These are phyloP conservation scores for Inosperma sp. DNA, from an alignment of 768 basidiomycete genomes.

Conservation along the genomic window DNA sequence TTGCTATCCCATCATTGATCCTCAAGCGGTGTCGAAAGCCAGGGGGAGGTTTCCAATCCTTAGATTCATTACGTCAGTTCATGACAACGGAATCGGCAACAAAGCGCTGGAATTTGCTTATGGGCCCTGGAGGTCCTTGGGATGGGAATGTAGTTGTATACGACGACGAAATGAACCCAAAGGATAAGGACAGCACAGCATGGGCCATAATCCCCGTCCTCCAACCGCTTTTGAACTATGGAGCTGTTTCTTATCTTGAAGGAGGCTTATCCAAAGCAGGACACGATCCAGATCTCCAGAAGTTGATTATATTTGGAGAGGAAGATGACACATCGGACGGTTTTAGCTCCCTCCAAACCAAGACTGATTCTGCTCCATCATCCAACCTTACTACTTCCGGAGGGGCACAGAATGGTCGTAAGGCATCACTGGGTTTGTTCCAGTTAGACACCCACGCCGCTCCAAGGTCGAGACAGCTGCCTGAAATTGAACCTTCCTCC, in stretches of 20 bases:
- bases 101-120: conserved; percentile 61
- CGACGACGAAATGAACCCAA: conserved; percentile 71
- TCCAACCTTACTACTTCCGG: conserved; percentile 4
- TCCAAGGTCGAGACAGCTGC: conserved; percentile 45
- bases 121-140: conserved; percentile 52
- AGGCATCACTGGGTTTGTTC: conserved; percentile 44
- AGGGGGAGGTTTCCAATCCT: conserved; percentile 57
- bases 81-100: conserved; percentile 77
- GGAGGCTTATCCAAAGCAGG: conserved; percentile 67
- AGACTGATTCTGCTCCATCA: not conserved
- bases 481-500: conserved; percentile 53
- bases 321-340: conserved; percentile 13
- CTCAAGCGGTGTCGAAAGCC: conserved; percentile 79
- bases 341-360: not conserved
- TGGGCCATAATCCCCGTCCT: conserved; percentile 71
- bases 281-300: conserved; percentile 51
- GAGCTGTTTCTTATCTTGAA: conserved; percentile 61
- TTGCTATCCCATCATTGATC: conserved; percentile 87
- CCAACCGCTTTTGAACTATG: conserved; percentile 50
- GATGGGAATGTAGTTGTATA: conserved; percentile 75
- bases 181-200: conserved; percentile 57
- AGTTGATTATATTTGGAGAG: conserved; percentile 46
- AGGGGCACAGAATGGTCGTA: not conserved
- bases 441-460: conserved; percentile 63
- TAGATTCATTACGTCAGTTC: conserved; percentile 72